Base-by-base conservation (phyloP, 768 basidiomycete genomes). In the Lyophyllum atratum region DNA sequence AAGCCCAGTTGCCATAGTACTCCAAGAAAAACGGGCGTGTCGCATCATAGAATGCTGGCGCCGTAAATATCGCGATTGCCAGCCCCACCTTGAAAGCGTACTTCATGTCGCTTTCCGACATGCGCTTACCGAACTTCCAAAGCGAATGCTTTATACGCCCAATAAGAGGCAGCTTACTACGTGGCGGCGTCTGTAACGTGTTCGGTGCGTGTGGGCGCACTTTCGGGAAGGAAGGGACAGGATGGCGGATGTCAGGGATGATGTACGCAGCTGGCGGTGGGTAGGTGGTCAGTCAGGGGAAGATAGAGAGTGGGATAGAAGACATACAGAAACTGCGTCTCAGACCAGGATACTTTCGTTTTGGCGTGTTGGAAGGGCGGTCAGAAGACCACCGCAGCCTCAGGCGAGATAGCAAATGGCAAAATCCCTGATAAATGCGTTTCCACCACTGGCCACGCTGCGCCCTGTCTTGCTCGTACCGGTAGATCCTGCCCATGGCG, bases 1-100 rank as follows among this genome's bases (percentile, higher is more conserved):
- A 74, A 1, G 94, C 94, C 96, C 96, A 99, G 73, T 98, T 94
- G 33, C 95, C 95, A 64, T 87, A 83, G 64, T 89, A 94, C 46
- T 86, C 82, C 42, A 92, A 76, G 66, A 97, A 98, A 3, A 85
- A 71, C 4, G 86, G 87, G 24, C 95, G 78, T 1, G 91, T 95
- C 17, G 71, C 59, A 52, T 91, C 89, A 57, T 92, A 86, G 72
- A 96, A 98, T 0, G 95, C 95, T 2, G 95, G 95, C 0, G 89
- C 80, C 0, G 95, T 89, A 3, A 98, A 76, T 24, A 97, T 72
- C 0, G 92, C 90, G 42, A 86, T 86, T 1, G 90, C 90, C 76
- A 92, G 85, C 21, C 90, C 93, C 8, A 86, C 88, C 71, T 96
- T 96, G 73, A 96, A 77, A 0, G 93, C 89, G 69, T 93, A 97